These are phyloP conservation scores for Exophiala sideris DNA, from an alignment of 2,329 filamentous ascomycete species.

Conservation along the genomic window DNA sequence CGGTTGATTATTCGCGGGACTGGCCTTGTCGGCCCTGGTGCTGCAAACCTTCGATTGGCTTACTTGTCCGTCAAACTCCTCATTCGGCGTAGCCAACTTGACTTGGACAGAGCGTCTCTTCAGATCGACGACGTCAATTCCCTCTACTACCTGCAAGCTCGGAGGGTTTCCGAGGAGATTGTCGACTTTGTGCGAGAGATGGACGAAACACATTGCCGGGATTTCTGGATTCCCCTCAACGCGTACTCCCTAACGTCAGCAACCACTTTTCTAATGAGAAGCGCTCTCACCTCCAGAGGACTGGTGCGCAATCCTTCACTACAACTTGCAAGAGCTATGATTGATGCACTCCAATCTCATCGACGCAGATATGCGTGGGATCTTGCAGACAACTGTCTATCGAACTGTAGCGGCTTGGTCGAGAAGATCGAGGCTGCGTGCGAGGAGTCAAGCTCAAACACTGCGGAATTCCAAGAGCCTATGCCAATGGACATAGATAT, in stretches of 20 bases:
- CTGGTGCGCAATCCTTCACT: constrained; percentile 39
- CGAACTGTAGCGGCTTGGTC: constrained; percentile 47
- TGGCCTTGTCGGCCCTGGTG: constrained; percentile 41
- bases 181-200: constrained; percentile 49
- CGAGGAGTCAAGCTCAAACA: not conserved
- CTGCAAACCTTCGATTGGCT: constrained; percentile 51
- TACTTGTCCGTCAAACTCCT: constrained; percentile 51
- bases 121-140: constrained; percentile 17
- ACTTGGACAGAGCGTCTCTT: constrained; percentile 34
- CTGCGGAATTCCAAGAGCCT: constrained; percentile 2
- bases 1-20: constrained; percentile 39
- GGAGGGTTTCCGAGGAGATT: constrained; percentile 49
- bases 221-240: constrained; percentile 51
- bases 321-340: constrained; percentile 43
- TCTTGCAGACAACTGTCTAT: constrained; percentile 50
- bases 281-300: constrained; percentile 36
- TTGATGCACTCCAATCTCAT: constrained; percentile 40
- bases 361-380: constrained; percentile 47
- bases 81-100: constrained; percentile 47
- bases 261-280: constrained; percentile 50
- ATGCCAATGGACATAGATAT: constrained; percentile 9
- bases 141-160: constrained; percentile 30
- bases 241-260: constrained; percentile 51
- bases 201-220: constrained; percentile 41
- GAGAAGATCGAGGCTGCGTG: constrained; percentile 37